These are phyloP conservation scores for Hyparrhenia diplandra DNA, from an alignment of 176 grass and related monocot genomes.

Conservation along the genomic window DNA sequence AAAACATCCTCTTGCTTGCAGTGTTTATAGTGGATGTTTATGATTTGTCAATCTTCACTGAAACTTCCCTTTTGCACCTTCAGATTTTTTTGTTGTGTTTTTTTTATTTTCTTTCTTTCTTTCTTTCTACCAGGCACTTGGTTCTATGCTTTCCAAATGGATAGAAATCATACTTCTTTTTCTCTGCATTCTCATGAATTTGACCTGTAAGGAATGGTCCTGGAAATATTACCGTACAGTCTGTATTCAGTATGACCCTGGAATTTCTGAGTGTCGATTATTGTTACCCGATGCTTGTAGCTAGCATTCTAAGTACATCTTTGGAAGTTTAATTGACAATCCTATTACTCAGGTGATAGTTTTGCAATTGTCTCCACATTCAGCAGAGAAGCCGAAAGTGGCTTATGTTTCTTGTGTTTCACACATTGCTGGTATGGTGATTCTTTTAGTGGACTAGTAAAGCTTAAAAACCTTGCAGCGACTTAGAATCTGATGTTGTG, in stretches of 20 bases:
- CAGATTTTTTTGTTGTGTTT: neutral
- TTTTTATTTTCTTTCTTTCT: neutral
- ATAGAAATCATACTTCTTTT: neutral
- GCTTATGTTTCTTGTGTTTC: neutral
- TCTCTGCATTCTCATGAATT: neutral
- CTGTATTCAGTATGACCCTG: neutral
- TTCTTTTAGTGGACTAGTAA: neutral
- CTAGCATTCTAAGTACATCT: neutral
- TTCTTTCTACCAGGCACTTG: slow-evolving; percentile 1
- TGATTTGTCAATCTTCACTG: neutral
- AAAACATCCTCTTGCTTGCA: slow-evolving; percentile 7
- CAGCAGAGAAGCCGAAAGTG: neutral
- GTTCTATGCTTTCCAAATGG: neutral
- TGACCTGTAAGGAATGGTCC: neutral
- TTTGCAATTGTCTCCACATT: neutral
- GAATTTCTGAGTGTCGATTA: neutral
- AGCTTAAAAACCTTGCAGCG: neutral
- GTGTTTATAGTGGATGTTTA: neutral
- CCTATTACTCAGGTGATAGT: neutral
- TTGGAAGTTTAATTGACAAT: slow-evolving; percentile 7
- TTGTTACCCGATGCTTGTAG: neutral
- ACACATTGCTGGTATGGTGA: neutral
- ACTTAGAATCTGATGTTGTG: neutral
- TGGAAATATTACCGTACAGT: neutral
- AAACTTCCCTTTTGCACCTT: neutral